phyloP scores from a whole-genome alignment of 805 yeast genomes.

The Metahyphopichia silvanorum region DNA sequence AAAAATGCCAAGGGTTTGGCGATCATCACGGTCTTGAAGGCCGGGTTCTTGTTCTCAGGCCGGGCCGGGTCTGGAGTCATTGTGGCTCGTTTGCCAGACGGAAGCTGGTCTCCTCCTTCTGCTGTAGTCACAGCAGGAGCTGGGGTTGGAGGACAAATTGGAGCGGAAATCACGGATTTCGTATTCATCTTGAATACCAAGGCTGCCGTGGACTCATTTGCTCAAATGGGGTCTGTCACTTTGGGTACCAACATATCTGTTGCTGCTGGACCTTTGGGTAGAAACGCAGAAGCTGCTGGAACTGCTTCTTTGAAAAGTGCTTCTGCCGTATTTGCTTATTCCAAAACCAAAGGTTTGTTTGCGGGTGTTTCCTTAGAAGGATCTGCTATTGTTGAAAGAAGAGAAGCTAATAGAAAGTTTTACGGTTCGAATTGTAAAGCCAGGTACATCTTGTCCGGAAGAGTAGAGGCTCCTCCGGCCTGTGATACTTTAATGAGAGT shows the following conservation, averaged over 20 bases:
- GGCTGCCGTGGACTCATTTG: conserved; percentile 89
- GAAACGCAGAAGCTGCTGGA: conserved; percentile 97
- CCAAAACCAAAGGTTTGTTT: conserved; percentile 93
- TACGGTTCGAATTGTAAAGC: conserved; percentile 89
- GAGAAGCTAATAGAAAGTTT: conserved; percentile 95
- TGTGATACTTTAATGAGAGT: conserved; percentile 85
- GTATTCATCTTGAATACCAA: conserved; percentile 85
- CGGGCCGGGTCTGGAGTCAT: conserved; percentile 97
- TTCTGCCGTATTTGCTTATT: conserved; percentile 89
- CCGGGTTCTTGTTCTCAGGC: conserved; percentile 94
- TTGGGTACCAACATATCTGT: conserved; percentile 92
- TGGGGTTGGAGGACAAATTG: conserved; percentile 97
- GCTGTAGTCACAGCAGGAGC: conserved; percentile 97
- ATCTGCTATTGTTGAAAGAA: conserved; percentile 91
- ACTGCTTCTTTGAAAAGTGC: conserved; percentile 84
- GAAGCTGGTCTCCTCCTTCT: conserved; percentile 96
- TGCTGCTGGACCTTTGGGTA: conserved; percentile 97
- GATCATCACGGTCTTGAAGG: conserved; percentile 88
- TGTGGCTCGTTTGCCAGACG: conserved; percentile 91
- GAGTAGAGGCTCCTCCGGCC: conserved; percentile 90
- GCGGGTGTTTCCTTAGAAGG: conserved; percentile 98
- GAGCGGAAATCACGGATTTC: conserved; percentile 94
- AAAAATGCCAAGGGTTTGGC: conserved; percentile 93
- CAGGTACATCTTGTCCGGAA: conserved; percentile 77
- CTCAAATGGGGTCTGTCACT: conserved; percentile 91